These are phyloP conservation scores for Vinca minor DNA, from an alignment of 257 asterid genomes.

Conservation along the genomic window DNA sequence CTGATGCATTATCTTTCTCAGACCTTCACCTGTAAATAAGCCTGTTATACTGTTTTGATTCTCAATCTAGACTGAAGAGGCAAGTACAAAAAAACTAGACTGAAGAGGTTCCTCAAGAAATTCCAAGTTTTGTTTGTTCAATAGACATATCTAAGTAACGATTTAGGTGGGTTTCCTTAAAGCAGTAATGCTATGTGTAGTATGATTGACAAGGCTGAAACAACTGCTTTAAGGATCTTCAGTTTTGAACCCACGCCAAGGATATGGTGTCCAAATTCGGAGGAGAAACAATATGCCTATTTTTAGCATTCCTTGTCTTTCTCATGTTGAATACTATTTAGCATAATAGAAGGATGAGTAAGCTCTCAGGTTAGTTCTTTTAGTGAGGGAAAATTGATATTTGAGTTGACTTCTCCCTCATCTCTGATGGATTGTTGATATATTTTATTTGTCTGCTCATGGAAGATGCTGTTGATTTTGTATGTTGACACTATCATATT, in stretches of 20 bases:
- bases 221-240: not conserved
- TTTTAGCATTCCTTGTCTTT: not conserved
- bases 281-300: not conserved
- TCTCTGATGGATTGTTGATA: not conserved
- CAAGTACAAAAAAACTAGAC: too few relatives aligned
- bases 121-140: too few relatives aligned
- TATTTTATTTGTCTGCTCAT: not conserved
- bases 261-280: not conserved
- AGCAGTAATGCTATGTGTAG: too few relatives aligned
- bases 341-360: not conserved
- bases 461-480: not conserved
- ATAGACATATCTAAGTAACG: too few relatives aligned
- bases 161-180: not conserved
- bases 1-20: too few relatives aligned
- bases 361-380: not conserved
- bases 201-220: too few relatives aligned
- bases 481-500: too few relatives aligned
- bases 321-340: not conserved
- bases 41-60: too few relatives aligned
- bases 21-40: too few relatives aligned
- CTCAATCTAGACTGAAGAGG: too few relatives aligned
- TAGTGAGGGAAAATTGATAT: not conserved
- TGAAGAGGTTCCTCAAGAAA: too few relatives aligned
- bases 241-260: not conserved
- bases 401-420: not conserved